These are phyloP conservation scores for Curvularia eragrostidis DNA, from an alignment of 2,329 filamentous ascomycete species.

Conservation along the genomic window DNA sequence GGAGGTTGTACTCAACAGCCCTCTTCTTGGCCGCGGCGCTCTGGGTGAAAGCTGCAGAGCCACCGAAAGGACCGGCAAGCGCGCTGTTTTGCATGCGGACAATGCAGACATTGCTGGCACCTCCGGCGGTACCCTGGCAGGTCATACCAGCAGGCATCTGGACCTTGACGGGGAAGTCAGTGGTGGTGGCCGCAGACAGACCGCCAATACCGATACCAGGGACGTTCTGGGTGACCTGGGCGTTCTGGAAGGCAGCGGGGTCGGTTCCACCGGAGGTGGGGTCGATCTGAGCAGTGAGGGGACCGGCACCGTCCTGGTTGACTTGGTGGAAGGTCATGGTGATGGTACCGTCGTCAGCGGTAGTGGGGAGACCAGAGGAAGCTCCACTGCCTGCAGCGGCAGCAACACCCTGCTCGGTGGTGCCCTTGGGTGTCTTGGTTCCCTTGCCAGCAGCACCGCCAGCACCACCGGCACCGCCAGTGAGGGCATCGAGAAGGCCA, in stretches of 20 bases:
- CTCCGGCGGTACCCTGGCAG: conserved; percentile 65
- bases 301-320: conserved; percentile 74
- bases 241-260: conserved; percentile 64
- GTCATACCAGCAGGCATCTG: conserved; percentile 73
- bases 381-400: conserved; percentile 63
- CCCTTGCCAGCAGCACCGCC: conserved; percentile 41
- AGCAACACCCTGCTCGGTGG: conserved; percentile 61
- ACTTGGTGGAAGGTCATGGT: conserved; percentile 72
- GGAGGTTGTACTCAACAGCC: conserved; percentile 62
- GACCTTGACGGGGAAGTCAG: conserved; percentile 69
- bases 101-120: conserved; percentile 68
- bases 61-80: conserved; percentile 70
- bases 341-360: conserved; percentile 65
- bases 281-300: conserved; percentile 67
- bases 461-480: conserved; percentile 21
- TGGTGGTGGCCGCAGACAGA: conserved; percentile 65
- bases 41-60: conserved; percentile 71
- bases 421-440: conserved; percentile 56
- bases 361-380: conserved; percentile 64
- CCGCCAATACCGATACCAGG: conserved; percentile 65
- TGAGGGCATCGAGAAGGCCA: conserved; percentile 36
- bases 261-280: conserved; percentile 69
- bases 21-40: conserved; percentile 65
- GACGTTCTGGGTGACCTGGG: conserved; percentile 66
- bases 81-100: conserved; percentile 69